Evolutionary conservation across 2,329 filamentous ascomycete genomes (phyloP).

Genomic region (Colletotrichum aenigma): DNA sequence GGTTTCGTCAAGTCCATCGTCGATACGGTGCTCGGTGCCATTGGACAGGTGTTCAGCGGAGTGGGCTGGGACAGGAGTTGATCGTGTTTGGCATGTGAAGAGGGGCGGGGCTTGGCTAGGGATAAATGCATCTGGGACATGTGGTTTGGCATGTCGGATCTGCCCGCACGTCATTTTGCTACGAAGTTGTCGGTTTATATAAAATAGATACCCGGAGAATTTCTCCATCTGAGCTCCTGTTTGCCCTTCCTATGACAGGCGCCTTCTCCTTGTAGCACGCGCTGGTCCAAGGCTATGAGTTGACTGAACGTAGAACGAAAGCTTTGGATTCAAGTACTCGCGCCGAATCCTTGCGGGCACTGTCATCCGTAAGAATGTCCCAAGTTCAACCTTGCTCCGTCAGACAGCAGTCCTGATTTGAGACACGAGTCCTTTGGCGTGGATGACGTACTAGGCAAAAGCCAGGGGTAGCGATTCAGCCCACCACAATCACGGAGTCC

Average conservation of each 20-base stretch:
- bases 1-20: slow-evolving; percentile 72
- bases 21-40: slow-evolving; percentile 57
- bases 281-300: no score
- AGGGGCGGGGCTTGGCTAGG: neutral
- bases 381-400: neutral
- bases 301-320: accelerated
- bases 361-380: no score
- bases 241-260: no score
- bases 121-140: neutral
- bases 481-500: neutral
- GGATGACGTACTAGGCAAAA: neutral
- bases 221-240: neutral
- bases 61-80: slow-evolving; percentile 21
- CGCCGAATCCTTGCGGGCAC: no score
- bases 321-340: no score
- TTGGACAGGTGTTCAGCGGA: slow-evolving; percentile 45
- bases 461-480: neutral
- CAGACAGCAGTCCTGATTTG: neutral
- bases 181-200: neutral
- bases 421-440: neutral
- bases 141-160: neutral
- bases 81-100: neutral
- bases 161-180: neutral
- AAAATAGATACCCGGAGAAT: slow-evolving; percentile 1
- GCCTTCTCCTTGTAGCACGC: neutral